These are phyloP conservation scores for Wickerhamomyces bisporus DNA, from an alignment of 805 yeast species.

Conservation along the genomic window DNA sequence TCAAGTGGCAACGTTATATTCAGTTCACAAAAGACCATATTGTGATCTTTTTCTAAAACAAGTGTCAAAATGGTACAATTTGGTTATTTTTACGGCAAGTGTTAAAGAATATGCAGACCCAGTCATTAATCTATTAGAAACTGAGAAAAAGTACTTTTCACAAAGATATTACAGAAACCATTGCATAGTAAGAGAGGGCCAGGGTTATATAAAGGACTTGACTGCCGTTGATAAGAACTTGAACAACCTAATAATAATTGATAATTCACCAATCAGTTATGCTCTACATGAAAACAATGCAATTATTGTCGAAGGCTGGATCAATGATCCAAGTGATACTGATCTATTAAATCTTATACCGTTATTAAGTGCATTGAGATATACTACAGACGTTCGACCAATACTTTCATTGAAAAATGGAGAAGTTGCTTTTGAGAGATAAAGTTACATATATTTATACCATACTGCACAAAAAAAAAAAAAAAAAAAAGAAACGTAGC, in stretches of 20 bases:
- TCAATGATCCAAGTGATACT: constrained; percentile 87
- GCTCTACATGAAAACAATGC: constrained; percentile 83
- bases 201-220: constrained; percentile 82
- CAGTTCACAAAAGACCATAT: constrained; percentile 87
- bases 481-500: too few relatives aligned
- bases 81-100: constrained; percentile 91
- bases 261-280: constrained; percentile 90
- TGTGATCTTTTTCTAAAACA: constrained; percentile 80
- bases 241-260: constrained; percentile 70
- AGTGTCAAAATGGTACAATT: constrained; percentile 80
- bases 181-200: constrained; percentile 72
- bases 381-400: constrained; percentile 79
- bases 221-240: constrained; percentile 46
- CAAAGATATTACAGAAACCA: constrained; percentile 72
- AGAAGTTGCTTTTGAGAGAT: constrained; percentile 49
- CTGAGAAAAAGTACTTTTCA: constrained; percentile 47
- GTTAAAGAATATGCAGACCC: constrained; percentile 96
- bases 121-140: constrained; percentile 86
- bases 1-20: constrained; percentile 74
- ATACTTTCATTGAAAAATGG: constrained; percentile 73
- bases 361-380: constrained; percentile 65
- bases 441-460: background rate
- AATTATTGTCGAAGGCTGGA: constrained; percentile 95
- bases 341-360: constrained; percentile 82
- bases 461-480: too few relatives aligned